These are phyloP conservation scores for Ascochyta clinopodiicola DNA, from an alignment of 2,329 filamentous ascomycete species.

Conservation along the genomic window DNA sequence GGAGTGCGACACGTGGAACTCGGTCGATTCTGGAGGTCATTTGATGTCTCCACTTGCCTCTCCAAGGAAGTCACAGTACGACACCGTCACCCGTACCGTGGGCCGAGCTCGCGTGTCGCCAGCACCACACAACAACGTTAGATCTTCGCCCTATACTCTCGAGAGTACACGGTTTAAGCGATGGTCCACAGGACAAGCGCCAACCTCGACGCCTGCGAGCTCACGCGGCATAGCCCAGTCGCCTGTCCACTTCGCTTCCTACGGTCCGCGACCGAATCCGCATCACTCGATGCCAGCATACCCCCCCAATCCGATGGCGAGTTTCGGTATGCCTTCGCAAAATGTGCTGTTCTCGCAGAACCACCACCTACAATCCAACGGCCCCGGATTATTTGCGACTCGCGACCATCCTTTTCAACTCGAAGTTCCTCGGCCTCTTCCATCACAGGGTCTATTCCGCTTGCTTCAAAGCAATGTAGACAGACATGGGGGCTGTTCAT, in stretches of 20 bases:
- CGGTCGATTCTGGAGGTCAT: conserved; percentile 67
- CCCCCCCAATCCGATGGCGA: conserved; percentile 39
- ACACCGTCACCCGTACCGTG: conserved; percentile 53
- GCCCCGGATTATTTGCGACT: conserved; percentile 54
- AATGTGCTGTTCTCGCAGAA: conserved; percentile 49
- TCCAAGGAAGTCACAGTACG: conserved; percentile 69
- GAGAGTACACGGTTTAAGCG: conserved; percentile 72
- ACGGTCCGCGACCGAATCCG: conserved; percentile 62
- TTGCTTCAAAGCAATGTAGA: conserved; percentile 79
- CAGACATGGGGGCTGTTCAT: conserved; percentile 65
- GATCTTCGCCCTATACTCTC: conserved; percentile 73
- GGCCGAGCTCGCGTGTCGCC: conserved; percentile 75
- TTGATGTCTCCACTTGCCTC: conserved; percentile 77
- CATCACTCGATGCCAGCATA: conserved; percentile 50
- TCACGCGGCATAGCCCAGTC: conserved; percentile 63
- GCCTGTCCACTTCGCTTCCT: conserved; percentile 67
- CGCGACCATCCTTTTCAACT: conserved; percentile 59
- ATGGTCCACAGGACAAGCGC: conserved; percentile 72
- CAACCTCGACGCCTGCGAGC: conserved; percentile 66
- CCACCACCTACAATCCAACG: conserved; percentile 62
- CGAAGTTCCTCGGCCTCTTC: conserved; percentile 63
- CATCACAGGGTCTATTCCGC: conserved; percentile 76
- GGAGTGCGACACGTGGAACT: conserved; percentile 70
- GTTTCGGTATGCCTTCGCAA: conserved; percentile 42
- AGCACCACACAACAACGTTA: conserved; percentile 71